Evolutionary conservation across 768 basidiomycete genomes (phyloP).

Genomic region (Boletus rex-veris): DNA sequence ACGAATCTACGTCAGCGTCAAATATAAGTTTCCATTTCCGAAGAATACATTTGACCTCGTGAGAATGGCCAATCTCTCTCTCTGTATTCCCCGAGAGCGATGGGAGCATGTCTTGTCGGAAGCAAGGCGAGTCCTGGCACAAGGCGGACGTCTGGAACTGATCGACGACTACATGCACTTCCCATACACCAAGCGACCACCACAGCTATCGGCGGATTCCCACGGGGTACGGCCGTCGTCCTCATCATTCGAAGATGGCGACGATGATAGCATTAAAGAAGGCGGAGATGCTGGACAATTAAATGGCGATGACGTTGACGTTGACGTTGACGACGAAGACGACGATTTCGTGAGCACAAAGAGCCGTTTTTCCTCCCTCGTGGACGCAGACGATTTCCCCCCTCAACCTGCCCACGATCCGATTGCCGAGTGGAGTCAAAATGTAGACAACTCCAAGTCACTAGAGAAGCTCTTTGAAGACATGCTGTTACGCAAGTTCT

Average conservation of each 20-base stretch:
- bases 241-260: constrained; percentile 22
- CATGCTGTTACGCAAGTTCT: constrained; percentile 53
- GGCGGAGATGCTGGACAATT: constrained; percentile 17
- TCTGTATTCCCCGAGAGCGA: constrained; percentile 55
- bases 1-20: constrained; percentile 39
- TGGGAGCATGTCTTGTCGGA: constrained; percentile 63
- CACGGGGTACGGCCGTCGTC: constrained; percentile 2
- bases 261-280: constrained; percentile 16
- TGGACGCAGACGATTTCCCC: constrained; percentile 18
- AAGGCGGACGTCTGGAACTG: constrained; percentile 64
- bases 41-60: constrained; percentile 66
- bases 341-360: constrained; percentile 33
- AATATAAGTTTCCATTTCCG: constrained; percentile 57
- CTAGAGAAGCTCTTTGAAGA: constrained; percentile 57
- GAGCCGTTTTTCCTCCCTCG: constrained; percentile 24
- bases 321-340: constrained; percentile 28
- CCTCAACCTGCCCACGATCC: constrained; percentile 22
- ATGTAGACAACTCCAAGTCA: constrained; percentile 38
- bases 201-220: constrained; percentile 12
- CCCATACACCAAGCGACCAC: constrained; percentile 43
- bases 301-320: constrained; percentile 9
- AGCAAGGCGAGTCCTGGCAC: constrained; percentile 56
- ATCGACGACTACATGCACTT: constrained; percentile 72
- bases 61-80: constrained; percentile 64
- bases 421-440: constrained; percentile 39